phyloP scores from a whole-genome alignment of 331 rosid species.

The Telfairia occidentalis region DNA sequence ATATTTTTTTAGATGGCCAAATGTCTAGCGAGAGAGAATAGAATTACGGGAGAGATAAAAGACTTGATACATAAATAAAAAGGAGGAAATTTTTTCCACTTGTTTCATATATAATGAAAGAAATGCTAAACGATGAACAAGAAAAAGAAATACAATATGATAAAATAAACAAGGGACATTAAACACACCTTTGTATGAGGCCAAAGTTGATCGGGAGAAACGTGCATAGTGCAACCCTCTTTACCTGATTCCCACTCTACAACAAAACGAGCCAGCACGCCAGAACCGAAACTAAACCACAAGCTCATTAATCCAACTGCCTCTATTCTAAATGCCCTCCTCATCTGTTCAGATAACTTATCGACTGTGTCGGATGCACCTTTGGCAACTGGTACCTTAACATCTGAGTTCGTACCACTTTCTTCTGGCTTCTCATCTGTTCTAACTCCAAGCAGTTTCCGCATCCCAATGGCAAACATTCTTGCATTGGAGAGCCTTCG shows the following conservation, averaged over 20 bases:
- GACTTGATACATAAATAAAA: neutral
- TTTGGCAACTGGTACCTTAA: slow-evolving; percentile 48
- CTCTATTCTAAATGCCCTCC: slow-evolving; percentile 86
- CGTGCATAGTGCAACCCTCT: slow-evolving; percentile 99
- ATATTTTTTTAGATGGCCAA: neutral
- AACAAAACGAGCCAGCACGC: slow-evolving; percentile 90
- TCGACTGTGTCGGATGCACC: slow-evolving; percentile 52
- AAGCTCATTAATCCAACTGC: slow-evolving; percentile 94
- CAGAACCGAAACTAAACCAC: slow-evolving; percentile 96
- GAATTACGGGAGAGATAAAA: neutral
- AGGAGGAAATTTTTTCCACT: neutral
- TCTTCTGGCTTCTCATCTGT: slow-evolving; percentile 80
- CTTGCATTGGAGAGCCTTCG: slow-evolving; percentile 93
- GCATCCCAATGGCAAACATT: slow-evolving; percentile 91
- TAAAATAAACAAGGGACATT: slow-evolving; percentile 14
- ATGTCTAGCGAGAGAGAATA: neutral
- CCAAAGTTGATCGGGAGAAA: slow-evolving; percentile 98
- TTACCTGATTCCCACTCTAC: slow-evolving; percentile 98
- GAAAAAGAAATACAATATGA: neutral
- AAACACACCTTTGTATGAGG: slow-evolving; percentile 89
- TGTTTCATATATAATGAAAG: neutral
- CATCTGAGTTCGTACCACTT: slow-evolving; percentile 35
- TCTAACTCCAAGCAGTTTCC: slow-evolving; percentile 74
- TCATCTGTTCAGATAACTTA: slow-evolving; percentile 76
- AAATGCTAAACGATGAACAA: neutral